phyloP scores from a whole-genome alignment of 345 rosid species.

The Syzygium oleosum region DNA sequence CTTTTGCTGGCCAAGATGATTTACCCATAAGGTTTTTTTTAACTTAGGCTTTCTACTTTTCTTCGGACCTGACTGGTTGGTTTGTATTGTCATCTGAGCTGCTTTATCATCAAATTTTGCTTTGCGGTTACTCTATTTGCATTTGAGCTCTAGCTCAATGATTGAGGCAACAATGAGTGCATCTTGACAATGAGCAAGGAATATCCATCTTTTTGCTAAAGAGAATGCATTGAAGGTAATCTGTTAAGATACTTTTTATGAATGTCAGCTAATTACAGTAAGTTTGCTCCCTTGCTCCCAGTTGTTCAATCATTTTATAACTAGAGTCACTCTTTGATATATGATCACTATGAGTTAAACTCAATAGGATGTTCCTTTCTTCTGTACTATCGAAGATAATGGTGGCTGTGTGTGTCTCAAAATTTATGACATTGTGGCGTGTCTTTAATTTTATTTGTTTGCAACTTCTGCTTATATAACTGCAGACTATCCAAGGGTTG shows the following conservation, averaged over 20 bases:
- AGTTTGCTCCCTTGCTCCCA: neutral
- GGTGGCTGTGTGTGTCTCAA: neutral
- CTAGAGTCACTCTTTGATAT: neutral
- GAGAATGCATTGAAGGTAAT: neutral
- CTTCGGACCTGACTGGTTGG: neutral
- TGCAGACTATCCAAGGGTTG: conserved; percentile 88
- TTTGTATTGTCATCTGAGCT: neutral
- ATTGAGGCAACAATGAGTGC: neutral
- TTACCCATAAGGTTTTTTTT: neutral
- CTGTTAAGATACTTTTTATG: neutral
- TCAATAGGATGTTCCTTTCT: neutral
- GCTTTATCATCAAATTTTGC: neutral
- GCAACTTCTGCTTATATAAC: conserved; percentile 1
- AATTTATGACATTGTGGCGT: neutral
- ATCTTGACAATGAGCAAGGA: neutral
- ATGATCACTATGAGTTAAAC: neutral
- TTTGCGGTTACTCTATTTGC: neutral
- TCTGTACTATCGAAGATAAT: neutral
- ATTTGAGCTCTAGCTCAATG: neutral
- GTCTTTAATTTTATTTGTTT: neutral
- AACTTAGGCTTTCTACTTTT: neutral
- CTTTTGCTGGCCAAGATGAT: neutral
- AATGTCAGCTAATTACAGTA: neutral
- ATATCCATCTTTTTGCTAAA: neutral
- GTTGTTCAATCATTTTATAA: neutral